Percentiles rank a stretch among this genome's conserved stretches.
These are phyloP conservation scores for Achaetomiella virescens DNA, from an alignment of 495 filamentous ascomycete genomes.

Conservation along the genomic window DNA sequence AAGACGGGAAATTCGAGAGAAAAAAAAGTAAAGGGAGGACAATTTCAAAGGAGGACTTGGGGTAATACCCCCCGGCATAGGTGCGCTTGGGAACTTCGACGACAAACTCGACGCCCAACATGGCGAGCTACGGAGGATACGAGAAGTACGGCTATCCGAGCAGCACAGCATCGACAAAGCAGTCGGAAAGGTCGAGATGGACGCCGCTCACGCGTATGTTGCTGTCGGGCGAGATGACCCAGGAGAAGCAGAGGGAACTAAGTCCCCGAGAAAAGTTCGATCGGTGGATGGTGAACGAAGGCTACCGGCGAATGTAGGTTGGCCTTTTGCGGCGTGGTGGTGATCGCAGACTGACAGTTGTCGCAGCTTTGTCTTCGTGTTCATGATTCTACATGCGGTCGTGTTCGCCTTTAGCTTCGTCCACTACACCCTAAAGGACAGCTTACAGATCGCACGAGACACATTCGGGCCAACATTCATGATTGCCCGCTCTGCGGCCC, in stretches of 20 bases:
- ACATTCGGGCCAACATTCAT: slow-evolving; percentile 65
- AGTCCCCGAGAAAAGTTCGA: slow-evolving; percentile 47
- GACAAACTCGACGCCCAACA: slow-evolving; percentile 20
- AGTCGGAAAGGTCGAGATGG: slow-evolving; percentile 60
- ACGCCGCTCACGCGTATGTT: slow-evolving; percentile 63
- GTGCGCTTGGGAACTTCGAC: slow-evolving; percentile 9
- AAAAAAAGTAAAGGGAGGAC: slow-evolving; percentile 12
- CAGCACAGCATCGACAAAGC: slow-evolving; percentile 31
- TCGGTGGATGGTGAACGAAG: slow-evolving; percentile 73
- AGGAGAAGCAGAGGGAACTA: slow-evolving; percentile 54
- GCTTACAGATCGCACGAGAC: slow-evolving; percentile 51
- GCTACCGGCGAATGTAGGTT: slow-evolving; percentile 64
- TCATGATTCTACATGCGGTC: slow-evolving; percentile 58
- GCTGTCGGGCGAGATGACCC: slow-evolving; percentile 63
- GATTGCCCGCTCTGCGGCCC: slow-evolving; percentile 62
- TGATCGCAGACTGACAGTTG: slow-evolving; percentile 17
- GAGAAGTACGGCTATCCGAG: slow-evolving; percentile 22
- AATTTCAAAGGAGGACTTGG: slow-evolving; percentile 11
- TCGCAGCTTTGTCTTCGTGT: slow-evolving; percentile 61
- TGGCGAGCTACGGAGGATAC: slow-evolving; percentile 39
- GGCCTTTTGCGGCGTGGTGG: background rate
- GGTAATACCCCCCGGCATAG: slow-evolving; percentile 5
- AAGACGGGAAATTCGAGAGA: slow-evolving; percentile 5
- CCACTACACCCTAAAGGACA: slow-evolving; percentile 69
- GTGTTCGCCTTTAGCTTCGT: slow-evolving; percentile 70